Conservation (phyloP, 495 filamentous ascomycete genomes). For the Jackrogersella minutella region DNA sequence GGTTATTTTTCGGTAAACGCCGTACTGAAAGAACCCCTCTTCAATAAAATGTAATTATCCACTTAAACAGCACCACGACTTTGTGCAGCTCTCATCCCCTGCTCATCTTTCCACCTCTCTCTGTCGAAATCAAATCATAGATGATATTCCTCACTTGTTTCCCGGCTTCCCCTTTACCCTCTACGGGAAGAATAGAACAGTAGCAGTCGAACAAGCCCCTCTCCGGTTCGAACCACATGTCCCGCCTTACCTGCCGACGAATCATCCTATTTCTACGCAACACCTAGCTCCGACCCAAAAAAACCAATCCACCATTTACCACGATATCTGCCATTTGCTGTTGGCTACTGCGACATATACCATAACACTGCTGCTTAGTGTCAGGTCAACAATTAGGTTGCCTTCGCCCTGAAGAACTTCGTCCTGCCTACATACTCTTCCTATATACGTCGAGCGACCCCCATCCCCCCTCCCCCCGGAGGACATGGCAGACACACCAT, state of each 20-base stretch:
- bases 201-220: conserved; percentile 14
- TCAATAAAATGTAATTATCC: conserved; percentile 18
- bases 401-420: conserved; percentile 6
- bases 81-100: conserved; percentile 33
- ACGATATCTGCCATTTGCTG: conserved; percentile 25
- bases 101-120: conserved; percentile 20
- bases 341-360: conserved; percentile 32
- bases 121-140: conserved; percentile 24
- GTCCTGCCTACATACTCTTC: conserved; percentile 4
- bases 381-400: conserved; percentile 4
- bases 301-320: conserved; percentile 11
- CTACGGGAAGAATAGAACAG: conserved; percentile 13
- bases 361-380: conserved; percentile 18
- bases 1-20: too few species aligned
- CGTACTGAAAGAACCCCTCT: conserved; percentile 9
- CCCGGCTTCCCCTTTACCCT: neutral
- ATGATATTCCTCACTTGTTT: conserved; percentile 1
- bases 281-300: conserved; percentile 10
- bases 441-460: conserved; percentile 11
- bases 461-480: too few species aligned
- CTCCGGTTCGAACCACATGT: conserved; percentile 37
- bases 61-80: conserved; percentile 45
- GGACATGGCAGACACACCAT: conserved; percentile 33
- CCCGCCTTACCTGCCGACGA: conserved; percentile 21
- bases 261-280: conserved; percentile 17